phyloP scores from a whole-genome alignment of 148 eudicot genomes.

The Chenopodium formosanum region DNA sequence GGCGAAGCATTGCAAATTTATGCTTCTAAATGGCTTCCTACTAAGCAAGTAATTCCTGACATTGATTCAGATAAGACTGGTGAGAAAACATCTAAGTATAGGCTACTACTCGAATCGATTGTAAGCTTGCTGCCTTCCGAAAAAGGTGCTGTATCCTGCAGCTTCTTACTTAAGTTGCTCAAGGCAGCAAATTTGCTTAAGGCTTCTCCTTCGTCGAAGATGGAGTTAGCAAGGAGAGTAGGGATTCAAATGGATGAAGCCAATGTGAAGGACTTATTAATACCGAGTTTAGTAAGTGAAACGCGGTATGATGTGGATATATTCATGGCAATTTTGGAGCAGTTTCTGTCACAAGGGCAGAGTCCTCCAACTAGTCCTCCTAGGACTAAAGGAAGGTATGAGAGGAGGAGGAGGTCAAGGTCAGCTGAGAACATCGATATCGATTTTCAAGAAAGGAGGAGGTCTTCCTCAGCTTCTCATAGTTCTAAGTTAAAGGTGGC shows the following conservation, averaged over 20 bases:
- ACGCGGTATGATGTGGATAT: constrained; percentile 66
- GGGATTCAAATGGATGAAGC: constrained; percentile 81
- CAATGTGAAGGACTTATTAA: constrained; percentile 51
- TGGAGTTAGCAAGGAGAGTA: constrained; percentile 65
- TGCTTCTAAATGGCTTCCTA: constrained; percentile 73
- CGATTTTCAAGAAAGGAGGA: constrained; percentile 67
- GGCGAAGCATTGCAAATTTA: constrained; percentile 78
- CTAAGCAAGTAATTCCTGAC: constrained; percentile 34
- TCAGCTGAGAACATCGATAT: constrained; percentile 63
- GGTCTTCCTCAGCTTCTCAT: constrained; percentile 83
- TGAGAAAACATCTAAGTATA: constrained; percentile 37
- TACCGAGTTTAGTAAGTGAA: constrained; percentile 36
- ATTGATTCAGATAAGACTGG: constrained; percentile 32
- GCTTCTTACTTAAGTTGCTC: constrained; percentile 63
- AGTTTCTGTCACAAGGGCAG: constrained; percentile 61
- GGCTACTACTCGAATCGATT: constrained; percentile 64
- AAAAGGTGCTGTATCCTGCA: constrained; percentile 60
- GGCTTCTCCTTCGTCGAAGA: constrained; percentile 55
- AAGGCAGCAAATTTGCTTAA: constrained; percentile 56
- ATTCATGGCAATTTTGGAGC: constrained; percentile 59
- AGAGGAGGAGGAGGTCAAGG: constrained; percentile 63
- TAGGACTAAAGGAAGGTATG: constrained; percentile 45
- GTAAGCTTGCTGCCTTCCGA: constrained; percentile 71
- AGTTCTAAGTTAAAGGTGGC: constrained; percentile 68
- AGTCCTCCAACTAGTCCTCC: constrained; percentile 73